These are phyloP conservation scores for Wickerhamiella parazyma DNA, from an alignment of 805 yeast species.

Conservation along the genomic window DNA sequence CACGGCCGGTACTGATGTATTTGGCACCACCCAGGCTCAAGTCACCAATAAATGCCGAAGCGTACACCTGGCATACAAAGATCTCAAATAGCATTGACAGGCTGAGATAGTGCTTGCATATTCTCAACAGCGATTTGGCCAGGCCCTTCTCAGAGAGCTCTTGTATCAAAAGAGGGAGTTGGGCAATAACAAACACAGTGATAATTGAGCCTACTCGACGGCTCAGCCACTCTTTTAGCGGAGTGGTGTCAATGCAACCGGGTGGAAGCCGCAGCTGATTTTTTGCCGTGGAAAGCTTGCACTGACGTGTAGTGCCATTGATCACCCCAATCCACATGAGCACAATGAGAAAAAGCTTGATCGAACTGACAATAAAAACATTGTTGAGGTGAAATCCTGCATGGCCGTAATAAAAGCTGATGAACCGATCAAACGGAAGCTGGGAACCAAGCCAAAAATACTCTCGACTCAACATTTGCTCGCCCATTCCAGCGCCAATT, in stretches of 20 bases:
- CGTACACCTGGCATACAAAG: conserved; percentile 64
- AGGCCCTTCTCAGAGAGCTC: conserved; percentile 65
- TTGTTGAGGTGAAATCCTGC: conserved; percentile 79
- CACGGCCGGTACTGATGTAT: conserved; percentile 73
- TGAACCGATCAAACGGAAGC: conserved; percentile 61
- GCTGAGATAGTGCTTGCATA: conserved; percentile 53
- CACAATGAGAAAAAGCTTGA: conserved; percentile 47
- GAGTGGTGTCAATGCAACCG: conserved; percentile 60
- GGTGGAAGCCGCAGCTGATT: conserved; percentile 29
- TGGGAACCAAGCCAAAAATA: conserved; percentile 68
- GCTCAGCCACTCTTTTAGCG: conserved; percentile 62
- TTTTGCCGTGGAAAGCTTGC: conserved; percentile 39
- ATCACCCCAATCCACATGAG: conserved; percentile 49
- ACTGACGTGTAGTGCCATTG: conserved; percentile 45
- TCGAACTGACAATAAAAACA: conserved; percentile 55
- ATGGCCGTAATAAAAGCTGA: conserved; percentile 72
- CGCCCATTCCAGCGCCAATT: conserved; percentile 87
- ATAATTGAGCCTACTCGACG: conserved; percentile 62
- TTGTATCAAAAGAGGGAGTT: conserved; percentile 63
- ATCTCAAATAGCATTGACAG: conserved; percentile 69
- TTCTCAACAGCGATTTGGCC: conserved; percentile 51
- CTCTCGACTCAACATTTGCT: conserved; percentile 71
- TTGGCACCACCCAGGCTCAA: conserved; percentile 67
- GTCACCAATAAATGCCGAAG: conserved; percentile 55
- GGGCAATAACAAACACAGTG: conserved; percentile 59